Evolutionary conservation across 345 rosid genomes (phyloP).

Genomic region (Abelmoschus esculentus): DNA sequence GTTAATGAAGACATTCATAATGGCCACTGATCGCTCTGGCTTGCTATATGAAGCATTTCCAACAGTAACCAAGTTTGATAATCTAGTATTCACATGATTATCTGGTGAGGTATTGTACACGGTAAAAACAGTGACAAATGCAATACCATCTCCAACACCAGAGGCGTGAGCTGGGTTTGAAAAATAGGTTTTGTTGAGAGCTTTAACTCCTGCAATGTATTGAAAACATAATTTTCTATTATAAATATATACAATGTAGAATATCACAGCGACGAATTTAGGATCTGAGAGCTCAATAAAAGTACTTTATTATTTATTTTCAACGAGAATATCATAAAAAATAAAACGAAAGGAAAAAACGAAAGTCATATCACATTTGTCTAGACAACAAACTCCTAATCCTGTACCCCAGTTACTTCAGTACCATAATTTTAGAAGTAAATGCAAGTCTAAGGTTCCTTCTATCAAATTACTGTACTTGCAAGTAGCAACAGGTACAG

Average conservation of each 20-base stretch:
- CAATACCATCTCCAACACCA: conserved; percentile 31
- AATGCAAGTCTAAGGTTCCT: background rate
- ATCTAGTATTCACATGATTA: conserved; percentile 25
- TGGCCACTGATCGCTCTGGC: conserved; percentile 60
- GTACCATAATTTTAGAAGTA: background rate
- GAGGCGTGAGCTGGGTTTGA: conserved; percentile 23
- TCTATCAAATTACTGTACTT: background rate
- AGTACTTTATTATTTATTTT: background rate
- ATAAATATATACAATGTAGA: background rate
- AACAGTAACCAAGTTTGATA: conserved; percentile 45
- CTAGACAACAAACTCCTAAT: background rate
- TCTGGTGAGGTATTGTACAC: conserved; percentile 43
- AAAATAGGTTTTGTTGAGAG: conserved; percentile 54
- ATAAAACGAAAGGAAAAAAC: background rate
- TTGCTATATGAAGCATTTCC: conserved; percentile 68
- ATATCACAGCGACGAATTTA: background rate
- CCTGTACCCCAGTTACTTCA: background rate
- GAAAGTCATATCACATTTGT: background rate
- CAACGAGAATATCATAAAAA: background rate
- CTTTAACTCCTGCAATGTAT: conserved; percentile 49
- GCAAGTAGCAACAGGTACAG: no score
- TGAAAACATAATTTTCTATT: background rate
- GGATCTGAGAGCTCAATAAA: background rate
- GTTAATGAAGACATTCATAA: conserved; percentile 54
- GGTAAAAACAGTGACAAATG: conserved; percentile 73